Conservation (phyloP, 345 rosid genomes). For the Abelmoschus esculentus region DNA sequence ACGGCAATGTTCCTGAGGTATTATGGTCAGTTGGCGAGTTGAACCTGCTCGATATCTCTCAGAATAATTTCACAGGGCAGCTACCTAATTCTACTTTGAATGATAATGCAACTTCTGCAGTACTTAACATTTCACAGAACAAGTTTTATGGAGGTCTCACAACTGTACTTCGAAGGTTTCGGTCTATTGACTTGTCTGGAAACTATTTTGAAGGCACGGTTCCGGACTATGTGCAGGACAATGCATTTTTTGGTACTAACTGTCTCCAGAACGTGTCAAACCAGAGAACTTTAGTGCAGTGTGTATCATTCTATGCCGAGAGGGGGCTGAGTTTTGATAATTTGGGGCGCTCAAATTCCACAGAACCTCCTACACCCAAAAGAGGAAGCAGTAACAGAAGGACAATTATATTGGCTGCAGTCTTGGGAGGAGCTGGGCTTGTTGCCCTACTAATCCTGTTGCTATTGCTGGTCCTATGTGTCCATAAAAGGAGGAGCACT, state of each 20-base stretch:
- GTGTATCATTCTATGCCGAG: conserved; percentile 55
- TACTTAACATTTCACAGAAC: conserved; percentile 63
- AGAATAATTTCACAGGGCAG: conserved; percentile 66
- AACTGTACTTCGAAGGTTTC: conserved; percentile 41
- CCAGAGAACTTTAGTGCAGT: conserved; percentile 51
- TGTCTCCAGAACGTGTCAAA: conserved; percentile 54
- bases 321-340: conserved; percentile 65
- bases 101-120: conserved; percentile 28
- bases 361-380: conserved; percentile 29
- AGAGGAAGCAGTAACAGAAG: conserved; percentile 37
- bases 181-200: conserved; percentile 44
- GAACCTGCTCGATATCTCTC: conserved; percentile 55
- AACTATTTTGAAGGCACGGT: conserved; percentile 79
- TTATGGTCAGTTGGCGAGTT: conserved; percentile 58
- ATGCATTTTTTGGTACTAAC: conserved; percentile 52
- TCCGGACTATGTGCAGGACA: conserved; percentile 44
- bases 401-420: conserved; percentile 48
- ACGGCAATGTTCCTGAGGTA: conserved; percentile 44
- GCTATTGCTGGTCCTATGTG: conserved; percentile 37
- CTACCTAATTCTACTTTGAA: conserved; percentile 39
- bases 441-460: conserved; percentile 31
- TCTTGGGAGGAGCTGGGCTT: conserved; percentile 59
- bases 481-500: conserved; percentile 35
- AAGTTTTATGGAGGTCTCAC: conserved; percentile 63
- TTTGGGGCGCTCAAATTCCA: conserved; percentile 65